phyloP scores from a whole-genome alignment of 148 eudicot genomes.

The Chenopodium suecicum region DNA sequence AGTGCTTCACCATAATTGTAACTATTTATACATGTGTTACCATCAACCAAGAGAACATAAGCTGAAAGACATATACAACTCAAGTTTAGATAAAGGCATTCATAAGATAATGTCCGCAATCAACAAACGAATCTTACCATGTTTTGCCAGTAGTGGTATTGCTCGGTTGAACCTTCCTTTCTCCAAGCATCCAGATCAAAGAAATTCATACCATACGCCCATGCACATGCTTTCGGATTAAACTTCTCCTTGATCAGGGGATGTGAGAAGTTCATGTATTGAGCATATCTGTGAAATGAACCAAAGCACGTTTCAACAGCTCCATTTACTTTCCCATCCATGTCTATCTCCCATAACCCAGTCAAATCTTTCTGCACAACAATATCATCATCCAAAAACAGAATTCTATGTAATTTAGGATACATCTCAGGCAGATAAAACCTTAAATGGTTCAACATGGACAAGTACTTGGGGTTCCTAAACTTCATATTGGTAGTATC shows the following conservation, averaged over 20 bases:
- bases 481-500: slow-evolving; percentile 93
- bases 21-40: not conserved
- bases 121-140: slow-evolving; percentile 49
- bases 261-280: slow-evolving; percentile 95
- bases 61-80: not conserved
- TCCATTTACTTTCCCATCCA: slow-evolving; percentile 97
- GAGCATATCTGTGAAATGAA: slow-evolving; percentile 90
- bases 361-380: slow-evolving; percentile 90
- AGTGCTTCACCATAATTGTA: not conserved
- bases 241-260: slow-evolving; percentile 85
- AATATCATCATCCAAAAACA: slow-evolving; percentile 91
- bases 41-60: not conserved
- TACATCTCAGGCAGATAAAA: slow-evolving; percentile 93
- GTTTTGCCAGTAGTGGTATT: slow-evolving; percentile 97
- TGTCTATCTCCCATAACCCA: slow-evolving; percentile 88
- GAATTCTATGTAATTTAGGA: slow-evolving; percentile 74
- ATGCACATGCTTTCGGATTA: slow-evolving; percentile 92
- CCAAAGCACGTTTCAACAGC: slow-evolving; percentile 98
- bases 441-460: slow-evolving; percentile 87
- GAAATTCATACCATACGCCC: slow-evolving; percentile 99
- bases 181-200: slow-evolving; percentile 98
- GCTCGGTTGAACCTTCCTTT: slow-evolving; percentile 87
- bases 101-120: not conserved
- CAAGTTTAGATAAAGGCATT: not conserved
- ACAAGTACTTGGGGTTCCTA: slow-evolving; percentile 91